phyloP scores from a whole-genome alignment of 306 rosid genomes.

The Carpinus fangiana region DNA sequence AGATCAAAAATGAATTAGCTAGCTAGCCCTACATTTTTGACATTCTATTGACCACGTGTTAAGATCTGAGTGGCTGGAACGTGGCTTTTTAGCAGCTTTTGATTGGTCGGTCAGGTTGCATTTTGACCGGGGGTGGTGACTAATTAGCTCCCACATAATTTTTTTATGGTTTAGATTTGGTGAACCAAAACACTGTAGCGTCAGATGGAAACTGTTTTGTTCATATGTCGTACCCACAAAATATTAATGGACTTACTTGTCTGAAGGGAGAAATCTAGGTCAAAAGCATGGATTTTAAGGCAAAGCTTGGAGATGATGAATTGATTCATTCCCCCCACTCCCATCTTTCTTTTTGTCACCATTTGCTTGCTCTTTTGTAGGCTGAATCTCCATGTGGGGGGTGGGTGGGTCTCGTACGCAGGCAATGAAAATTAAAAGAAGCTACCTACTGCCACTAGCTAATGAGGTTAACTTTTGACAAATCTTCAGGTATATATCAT shows the following conservation, averaged over 20 bases:
- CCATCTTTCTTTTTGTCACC: slow-evolving; percentile 53
- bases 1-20: too few relatives aligned
- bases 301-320: slow-evolving; percentile 29
- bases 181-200: too few relatives aligned
- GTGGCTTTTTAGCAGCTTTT: background rate
- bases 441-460: slow-evolving; percentile 73
- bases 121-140: too few relatives aligned
- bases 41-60: background rate
- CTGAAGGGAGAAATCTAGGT: slow-evolving; percentile 2
- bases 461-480: slow-evolving; percentile 38
- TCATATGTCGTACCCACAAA: background rate
- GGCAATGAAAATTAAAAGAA: slow-evolving; percentile 17
- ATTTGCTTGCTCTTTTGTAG: slow-evolving; percentile 51
- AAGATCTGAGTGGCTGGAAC: background rate
- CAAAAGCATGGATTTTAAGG: background rate
- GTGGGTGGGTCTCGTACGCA: slow-evolving; percentile 19
- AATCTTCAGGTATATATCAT: slow-evolving; percentile 23
- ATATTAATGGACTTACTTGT: background rate
- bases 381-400: slow-evolving; percentile 27
- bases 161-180: too few relatives aligned
- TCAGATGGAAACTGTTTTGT: too few relatives aligned
- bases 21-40: too few relatives aligned
- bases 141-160: too few relatives aligned
- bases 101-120: too few relatives aligned
- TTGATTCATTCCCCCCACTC: slow-evolving; percentile 33